Conservation (phyloP, 768 basidiomycete genomes). For the Boletellus emodensis region DNA sequence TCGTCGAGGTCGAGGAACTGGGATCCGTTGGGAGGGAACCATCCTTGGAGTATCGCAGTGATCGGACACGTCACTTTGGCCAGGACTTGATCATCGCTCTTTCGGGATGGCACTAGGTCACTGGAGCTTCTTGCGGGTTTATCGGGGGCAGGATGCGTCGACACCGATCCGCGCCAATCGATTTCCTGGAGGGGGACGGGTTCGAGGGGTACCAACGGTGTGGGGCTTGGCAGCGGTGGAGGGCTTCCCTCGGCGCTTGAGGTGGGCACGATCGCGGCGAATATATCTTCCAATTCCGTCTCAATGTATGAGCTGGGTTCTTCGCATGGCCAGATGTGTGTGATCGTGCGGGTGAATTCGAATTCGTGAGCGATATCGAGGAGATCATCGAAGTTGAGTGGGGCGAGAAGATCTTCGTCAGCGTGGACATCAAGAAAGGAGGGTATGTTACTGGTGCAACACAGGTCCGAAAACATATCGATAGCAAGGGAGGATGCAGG, state of each 20-base stretch:
- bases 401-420: constrained; percentile 3
- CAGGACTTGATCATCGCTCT: constrained; percentile 2
- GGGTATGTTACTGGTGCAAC: constrained; percentile 5
- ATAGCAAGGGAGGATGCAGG: constrained; percentile 1
- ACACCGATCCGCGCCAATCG: background rate
- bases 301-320: constrained; percentile 8
- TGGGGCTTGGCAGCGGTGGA: background rate
- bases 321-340: constrained; percentile 19
- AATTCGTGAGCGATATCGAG: constrained; percentile 29
- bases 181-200: background rate
- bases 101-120: background rate
- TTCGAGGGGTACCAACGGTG: background rate
- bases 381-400: constrained; percentile 24
- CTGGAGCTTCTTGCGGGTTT: background rate
- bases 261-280: constrained; percentile 8
- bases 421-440: background rate
- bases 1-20: constrained; percentile 24
- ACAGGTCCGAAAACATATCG: constrained; percentile 24
- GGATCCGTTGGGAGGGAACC: constrained; percentile 25
- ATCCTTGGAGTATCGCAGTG: constrained; percentile 18
- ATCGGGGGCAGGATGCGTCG: background rate
- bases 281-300: constrained; percentile 17
- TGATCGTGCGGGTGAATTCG: constrained; percentile 24
- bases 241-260: constrained; percentile 5
- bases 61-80: background rate